Evolutionary conservation across 768 basidiomycete genomes (phyloP).

Genomic region (Hemileccinum impolitum): DNA sequence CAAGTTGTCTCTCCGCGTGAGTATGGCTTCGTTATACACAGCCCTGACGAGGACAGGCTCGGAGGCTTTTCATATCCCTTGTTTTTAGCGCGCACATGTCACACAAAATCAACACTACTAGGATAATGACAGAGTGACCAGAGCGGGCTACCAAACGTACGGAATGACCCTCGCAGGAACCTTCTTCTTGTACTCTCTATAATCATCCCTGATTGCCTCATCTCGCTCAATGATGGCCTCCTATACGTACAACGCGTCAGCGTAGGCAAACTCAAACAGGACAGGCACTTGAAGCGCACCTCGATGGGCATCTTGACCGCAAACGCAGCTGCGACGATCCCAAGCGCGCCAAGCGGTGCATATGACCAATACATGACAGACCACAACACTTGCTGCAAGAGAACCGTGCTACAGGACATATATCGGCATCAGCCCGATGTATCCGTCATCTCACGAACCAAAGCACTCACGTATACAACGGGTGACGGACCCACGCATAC

Average conservation of each 20-base stretch:
- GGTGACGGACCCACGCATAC: slow-evolving; percentile 31
- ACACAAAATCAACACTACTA: too few relatives aligned
- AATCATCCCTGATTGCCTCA: slow-evolving; percentile 12
- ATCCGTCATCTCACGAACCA: background rate
- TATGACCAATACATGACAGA: slow-evolving; percentile 26
- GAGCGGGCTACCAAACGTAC: slow-evolving; percentile 19
- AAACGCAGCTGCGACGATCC: slow-evolving; percentile 9
- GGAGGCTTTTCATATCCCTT: too few relatives aligned
- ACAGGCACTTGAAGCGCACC: slow-evolving; percentile 4
- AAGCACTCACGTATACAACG: slow-evolving; percentile 21
- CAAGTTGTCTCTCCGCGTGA: too few relatives aligned
- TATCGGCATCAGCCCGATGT: too few relatives aligned
- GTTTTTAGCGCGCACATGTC: too few relatives aligned
- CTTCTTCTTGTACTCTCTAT: slow-evolving; percentile 20
- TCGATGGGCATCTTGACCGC: slow-evolving; percentile 28
- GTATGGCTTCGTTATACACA: too few relatives aligned
- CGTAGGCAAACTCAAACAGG: background rate
- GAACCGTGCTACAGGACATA: background rate
- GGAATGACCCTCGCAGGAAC: slow-evolving; percentile 24
- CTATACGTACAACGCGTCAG: slow-evolving; percentile 6
- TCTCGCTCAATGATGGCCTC: slow-evolving; percentile 24
- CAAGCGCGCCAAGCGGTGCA: slow-evolving; percentile 17
- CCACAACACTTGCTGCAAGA: slow-evolving; percentile 12
- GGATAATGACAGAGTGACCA: too few relatives aligned
- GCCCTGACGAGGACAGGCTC: too few relatives aligned